Evolutionary conservation across 257 asterid species (phyloP), one percentile per base, ranked within the genome.

Genomic region (Striga asiatica): DNA sequence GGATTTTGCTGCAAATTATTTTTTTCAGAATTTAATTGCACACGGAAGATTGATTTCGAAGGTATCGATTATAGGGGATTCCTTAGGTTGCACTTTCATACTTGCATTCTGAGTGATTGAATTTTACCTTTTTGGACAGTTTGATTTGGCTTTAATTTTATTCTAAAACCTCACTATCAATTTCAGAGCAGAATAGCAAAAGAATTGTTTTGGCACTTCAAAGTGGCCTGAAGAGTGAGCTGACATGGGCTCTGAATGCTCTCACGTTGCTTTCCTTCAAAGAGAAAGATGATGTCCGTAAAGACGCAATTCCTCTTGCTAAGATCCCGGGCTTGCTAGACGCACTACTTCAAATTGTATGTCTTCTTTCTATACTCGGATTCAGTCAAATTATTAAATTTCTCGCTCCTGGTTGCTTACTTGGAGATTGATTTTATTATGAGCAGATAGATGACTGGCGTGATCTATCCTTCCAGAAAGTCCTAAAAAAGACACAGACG

Each of bases 321-420:
- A 83, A 83, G 71, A 83, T 83, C 67, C 81, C 81, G 8, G 85
- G 85, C n/a, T 56, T 83, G 67, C 93, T 83, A 35, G 93, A 83
- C 54, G 89, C 93, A 6, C 56, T 83, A 31, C 79, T 83, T 66
- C 93, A 75, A 83, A 76, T 80, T 70, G 93, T 83, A 80, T 13
- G 80, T 75, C 37, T 56, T 9, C 32, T 16, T 42, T 16, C 7
- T 9, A 28, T 50, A 43, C 9, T 60, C 7, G 1, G 1, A 8
- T 34, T 34, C 2, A 4, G 41, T n/a, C n/a, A n/a, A n/a, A n/a
- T n/a, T n/a, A n/a, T n/a, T n/a, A n/a, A n/a, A n/a, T 50, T 65
- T 29, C 16, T 22, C 29, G 6, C 8, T 29, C 11, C 8, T 47
- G 3, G 34, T 34, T 16, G 58, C n/a, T 51, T 19, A 67, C 2